A percentile compares a stretch with the other conserved stretches of the same genome.
Conservation (phyloP, 371 early-diverging fungal genomes). For the Rhizopus delemar region DNA sequence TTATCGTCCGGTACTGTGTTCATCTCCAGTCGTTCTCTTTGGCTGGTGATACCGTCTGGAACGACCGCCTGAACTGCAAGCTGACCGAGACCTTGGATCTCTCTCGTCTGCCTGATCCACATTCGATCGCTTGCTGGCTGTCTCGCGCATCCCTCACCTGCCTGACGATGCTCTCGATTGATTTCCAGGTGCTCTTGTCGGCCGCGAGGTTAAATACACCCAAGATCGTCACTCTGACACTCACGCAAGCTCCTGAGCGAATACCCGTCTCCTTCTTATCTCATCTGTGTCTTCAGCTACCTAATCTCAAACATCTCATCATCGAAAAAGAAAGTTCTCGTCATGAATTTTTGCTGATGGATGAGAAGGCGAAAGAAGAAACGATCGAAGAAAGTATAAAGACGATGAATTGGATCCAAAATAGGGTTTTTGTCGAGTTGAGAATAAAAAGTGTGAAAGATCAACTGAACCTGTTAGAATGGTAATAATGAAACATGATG, state of each 20-base stretch:
- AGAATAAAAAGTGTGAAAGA: neutral
- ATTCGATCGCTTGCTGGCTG: neutral
- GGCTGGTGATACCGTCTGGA: neutral
- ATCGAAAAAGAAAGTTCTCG: neutral
- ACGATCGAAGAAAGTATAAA: too few relatives aligned
- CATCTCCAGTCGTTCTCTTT: slow-evolving; percentile 17
- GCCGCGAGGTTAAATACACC: neutral
- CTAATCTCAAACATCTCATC: neutral
- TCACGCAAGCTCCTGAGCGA: neutral
- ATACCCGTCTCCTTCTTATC: neutral
- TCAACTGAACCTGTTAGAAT: neutral
- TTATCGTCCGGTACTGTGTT: slow-evolving; percentile 22
- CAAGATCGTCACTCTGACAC: neutral
- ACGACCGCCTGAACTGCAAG: neutral
- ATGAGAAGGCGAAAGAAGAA: neutral
- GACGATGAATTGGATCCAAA: neutral
- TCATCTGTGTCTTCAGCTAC: neutral
- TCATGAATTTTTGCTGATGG: neutral
- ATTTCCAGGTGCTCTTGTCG: neutral
- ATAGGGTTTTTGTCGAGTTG: neutral
- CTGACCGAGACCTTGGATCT: neutral
- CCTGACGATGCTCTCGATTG: neutral
- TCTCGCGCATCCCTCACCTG: neutral
- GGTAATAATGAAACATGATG: neutral
- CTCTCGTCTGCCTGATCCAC: neutral